Conservation (phyloP, 2,329 filamentous ascomycete species). For the Fusarium circinatum region DNA sequence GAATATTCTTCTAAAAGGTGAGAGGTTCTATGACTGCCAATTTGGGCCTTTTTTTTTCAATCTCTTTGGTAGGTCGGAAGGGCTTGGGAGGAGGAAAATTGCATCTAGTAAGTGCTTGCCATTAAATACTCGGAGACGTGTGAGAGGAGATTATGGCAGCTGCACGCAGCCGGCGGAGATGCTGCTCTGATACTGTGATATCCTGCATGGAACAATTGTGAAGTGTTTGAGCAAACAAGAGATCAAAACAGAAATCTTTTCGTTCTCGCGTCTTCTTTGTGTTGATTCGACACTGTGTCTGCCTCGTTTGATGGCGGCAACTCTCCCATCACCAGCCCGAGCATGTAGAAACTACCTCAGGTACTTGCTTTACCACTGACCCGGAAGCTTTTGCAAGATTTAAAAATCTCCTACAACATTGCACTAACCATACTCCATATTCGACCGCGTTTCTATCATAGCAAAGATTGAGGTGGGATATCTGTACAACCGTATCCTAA, state of each 20-base stretch:
- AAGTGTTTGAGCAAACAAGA: background rate
- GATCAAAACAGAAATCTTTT: background rate
- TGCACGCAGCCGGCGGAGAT: conserved; percentile 22
- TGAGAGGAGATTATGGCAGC: background rate
- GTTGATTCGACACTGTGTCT: background rate
- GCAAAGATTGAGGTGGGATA: conserved; percentile 35
- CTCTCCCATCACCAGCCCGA: background rate
- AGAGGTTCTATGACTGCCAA: background rate
- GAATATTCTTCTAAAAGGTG: background rate
- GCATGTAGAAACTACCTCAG: background rate
- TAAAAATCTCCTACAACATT: background rate
- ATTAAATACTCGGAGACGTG: conserved; percentile 1
- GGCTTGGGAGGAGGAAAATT: background rate
- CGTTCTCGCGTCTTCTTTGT: background rate
- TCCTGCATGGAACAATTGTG: background rate
- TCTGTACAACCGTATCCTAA: conserved; percentile 18
- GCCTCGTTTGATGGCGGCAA: background rate
- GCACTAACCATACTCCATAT: background rate
- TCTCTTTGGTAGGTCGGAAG: background rate
- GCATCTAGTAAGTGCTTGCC: background rate
- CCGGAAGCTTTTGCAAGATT: background rate
- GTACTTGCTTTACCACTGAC: background rate
- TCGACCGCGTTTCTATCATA: conserved; percentile 6
- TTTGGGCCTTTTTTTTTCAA: background rate
- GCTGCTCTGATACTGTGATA: background rate